Percentiles rank a stretch among this genome's conserved stretches.
Evolutionary conservation across 2,329 filamentous ascomycete species (phyloP).

Genomic region (Verticillium klebahnii): DNA sequence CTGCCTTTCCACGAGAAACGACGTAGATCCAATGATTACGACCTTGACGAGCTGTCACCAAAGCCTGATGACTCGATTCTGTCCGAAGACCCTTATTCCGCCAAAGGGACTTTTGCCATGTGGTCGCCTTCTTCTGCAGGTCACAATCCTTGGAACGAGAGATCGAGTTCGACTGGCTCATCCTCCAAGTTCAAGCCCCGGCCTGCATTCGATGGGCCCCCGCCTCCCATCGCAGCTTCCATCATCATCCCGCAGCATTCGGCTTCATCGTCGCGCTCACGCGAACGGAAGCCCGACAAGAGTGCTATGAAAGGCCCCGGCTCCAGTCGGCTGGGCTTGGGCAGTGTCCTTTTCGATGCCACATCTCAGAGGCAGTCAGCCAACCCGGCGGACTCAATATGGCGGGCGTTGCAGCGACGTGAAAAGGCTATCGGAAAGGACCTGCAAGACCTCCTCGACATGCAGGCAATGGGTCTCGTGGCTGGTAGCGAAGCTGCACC

Average conservation of each 20-base stretch:
- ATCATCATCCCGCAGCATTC: slow-evolving; percentile 23
- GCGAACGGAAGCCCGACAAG: background rate
- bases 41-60: slow-evolving; percentile 34
- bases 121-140: slow-evolving; percentile 7
- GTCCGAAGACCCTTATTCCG: slow-evolving; percentile 15
- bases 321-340: slow-evolving; percentile 15
- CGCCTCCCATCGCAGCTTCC: slow-evolving; percentile 45
- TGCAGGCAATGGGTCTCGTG: slow-evolving; percentile 40
- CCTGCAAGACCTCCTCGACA: slow-evolving; percentile 43
- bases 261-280: background rate
- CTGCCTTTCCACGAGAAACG: slow-evolving; percentile 20
- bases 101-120: slow-evolving; percentile 7
- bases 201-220: slow-evolving; percentile 42
- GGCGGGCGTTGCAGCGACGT: slow-evolving; percentile 40
- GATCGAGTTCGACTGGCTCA: slow-evolving; percentile 22
- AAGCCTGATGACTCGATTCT: slow-evolving; percentile 22
- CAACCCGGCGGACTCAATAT: slow-evolving; percentile 36
- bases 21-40: slow-evolving; percentile 26
- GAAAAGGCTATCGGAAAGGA: slow-evolving; percentile 42
- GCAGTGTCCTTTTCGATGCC: slow-evolving; percentile 35
- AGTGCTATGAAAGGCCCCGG: background rate
- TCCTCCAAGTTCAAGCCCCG: slow-evolving; percentile 25
- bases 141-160: slow-evolving; percentile 7
- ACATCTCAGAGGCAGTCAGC: slow-evolving; percentile 17
- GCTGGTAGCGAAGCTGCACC: slow-evolving; percentile 26